Evolutionary conservation across 495 filamentous ascomycete genomes (phyloP).

Genomic region (Rhypophila decipiens): DNA sequence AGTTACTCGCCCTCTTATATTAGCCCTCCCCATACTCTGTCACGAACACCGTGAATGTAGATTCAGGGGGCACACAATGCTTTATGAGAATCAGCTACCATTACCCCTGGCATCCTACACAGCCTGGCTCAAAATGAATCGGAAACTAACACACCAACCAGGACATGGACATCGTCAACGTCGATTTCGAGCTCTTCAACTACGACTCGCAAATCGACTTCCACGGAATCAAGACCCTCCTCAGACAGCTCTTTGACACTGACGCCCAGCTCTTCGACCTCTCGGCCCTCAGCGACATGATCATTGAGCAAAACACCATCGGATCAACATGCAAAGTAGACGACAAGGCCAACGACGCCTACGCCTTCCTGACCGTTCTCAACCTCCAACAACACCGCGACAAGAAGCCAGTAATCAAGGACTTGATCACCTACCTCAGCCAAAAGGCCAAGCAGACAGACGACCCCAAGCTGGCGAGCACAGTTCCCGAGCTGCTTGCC

Average conservation of each 20-base stretch:
- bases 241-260: slow-evolving; percentile 89
- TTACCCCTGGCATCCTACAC: too few relatives aligned
- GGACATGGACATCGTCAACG: slow-evolving; percentile 86
- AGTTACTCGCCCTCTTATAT: slow-evolving; percentile 1
- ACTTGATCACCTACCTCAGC: slow-evolving; percentile 65
- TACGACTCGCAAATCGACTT: slow-evolving; percentile 86
- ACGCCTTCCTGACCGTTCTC: slow-evolving; percentile 86
- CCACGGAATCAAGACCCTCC: slow-evolving; percentile 84
- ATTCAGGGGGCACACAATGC: too few relatives aligned
- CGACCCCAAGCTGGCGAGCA: slow-evolving; percentile 8
- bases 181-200: slow-evolving; percentile 98
- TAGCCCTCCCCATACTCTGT: too few relatives aligned
- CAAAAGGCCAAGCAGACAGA: slow-evolving; percentile 47
- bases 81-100: too few relatives aligned
- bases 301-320: slow-evolving; percentile 79
- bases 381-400: slow-evolving; percentile 75
- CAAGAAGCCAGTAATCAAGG: slow-evolving; percentile 62
- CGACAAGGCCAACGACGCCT: slow-evolving; percentile 88
- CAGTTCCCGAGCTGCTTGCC: slow-evolving; percentile 16
- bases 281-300: slow-evolving; percentile 77
- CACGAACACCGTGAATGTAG: too few relatives aligned
- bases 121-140: neutral
- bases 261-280: slow-evolving; percentile 81
- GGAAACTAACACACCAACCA: slow-evolving; percentile 31
- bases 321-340: slow-evolving; percentile 96